A percentile compares a stretch with the other conserved stretches of the same genome.
Conservation (phyloP, 1,284 basidiomycete genomes). For the Coniophora puteana region DNA sequence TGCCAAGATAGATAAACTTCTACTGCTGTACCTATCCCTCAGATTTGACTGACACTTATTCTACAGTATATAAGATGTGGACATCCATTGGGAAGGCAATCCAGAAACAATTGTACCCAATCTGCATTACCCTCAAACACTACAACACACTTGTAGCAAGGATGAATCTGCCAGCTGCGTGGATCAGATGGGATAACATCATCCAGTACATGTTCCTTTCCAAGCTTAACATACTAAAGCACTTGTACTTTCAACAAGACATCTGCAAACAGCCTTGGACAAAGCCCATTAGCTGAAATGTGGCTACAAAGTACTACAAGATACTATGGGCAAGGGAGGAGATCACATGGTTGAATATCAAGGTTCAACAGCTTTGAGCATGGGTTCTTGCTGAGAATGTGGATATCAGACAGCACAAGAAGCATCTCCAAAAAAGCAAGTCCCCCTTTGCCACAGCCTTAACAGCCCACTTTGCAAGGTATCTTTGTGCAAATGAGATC, state of each 20-base stretch:
- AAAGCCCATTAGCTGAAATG: neutral
- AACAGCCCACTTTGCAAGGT: no score
- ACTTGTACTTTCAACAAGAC: neutral
- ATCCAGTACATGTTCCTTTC: neutral
- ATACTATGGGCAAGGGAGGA: neutral
- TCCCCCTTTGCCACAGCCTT: neutral
- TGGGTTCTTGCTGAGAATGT: neutral
- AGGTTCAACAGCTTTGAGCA: neutral
- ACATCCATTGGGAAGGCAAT: neutral
- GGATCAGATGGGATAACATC: neutral
- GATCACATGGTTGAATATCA: slow-evolving; percentile 1
- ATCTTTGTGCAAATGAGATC: no score
- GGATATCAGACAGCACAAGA: neutral
- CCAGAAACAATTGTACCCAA: neutral
- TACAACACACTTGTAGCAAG: neutral
- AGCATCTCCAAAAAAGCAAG: neutral
- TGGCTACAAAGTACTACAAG: slow-evolving; percentile 2
- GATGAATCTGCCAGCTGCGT: neutral
- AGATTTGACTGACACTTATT: neutral
- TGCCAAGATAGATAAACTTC: neutral
- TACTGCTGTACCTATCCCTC: neutral
- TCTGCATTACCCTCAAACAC: neutral
- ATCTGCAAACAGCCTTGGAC: neutral
- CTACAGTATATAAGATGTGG: slow-evolving; percentile 2
- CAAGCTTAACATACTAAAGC: neutral